Evolutionary conservation across 768 basidiomycete species (phyloP).

Genomic region (Xerocomus potaroensis): DNA sequence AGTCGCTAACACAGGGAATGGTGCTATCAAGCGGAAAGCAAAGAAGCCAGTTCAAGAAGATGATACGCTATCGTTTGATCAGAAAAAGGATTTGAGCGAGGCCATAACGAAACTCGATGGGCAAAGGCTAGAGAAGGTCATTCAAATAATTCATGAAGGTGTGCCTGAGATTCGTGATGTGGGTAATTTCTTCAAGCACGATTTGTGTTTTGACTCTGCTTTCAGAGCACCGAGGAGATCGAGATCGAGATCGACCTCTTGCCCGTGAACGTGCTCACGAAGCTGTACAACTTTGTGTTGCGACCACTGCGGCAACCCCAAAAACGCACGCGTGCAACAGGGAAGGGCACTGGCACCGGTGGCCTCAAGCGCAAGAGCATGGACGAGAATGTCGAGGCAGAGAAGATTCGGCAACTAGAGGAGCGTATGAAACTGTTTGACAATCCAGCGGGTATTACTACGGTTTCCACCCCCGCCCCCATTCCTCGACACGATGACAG

Average conservation of each 20-base stretch:
- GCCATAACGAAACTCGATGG: conserved; percentile 86
- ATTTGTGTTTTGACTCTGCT: conserved; percentile 12
- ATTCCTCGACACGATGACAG: conserved; percentile 44
- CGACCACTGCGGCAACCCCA: conserved; percentile 68
- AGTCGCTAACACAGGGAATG: conserved; percentile 32
- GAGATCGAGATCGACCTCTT: conserved; percentile 96
- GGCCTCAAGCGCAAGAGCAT: conserved; percentile 92
- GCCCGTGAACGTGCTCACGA: conserved; percentile 80
- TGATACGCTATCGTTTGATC: conserved; percentile 86
- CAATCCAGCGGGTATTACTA: conserved; percentile 41
- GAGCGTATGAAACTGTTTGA: conserved; percentile 85
- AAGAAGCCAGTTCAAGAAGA: conserved; percentile 73
- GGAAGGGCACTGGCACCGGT: conserved; percentile 83
- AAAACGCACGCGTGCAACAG: conserved; percentile 54
- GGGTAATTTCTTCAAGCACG: conserved; percentile 33
- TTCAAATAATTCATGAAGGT: conserved; percentile 91
- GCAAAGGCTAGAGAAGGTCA: conserved; percentile 79
- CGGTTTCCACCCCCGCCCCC: conserved; percentile 32
- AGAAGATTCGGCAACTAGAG: conserved; percentile 90
- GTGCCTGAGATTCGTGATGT: conserved; percentile 93
- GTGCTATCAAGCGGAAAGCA: conserved; percentile 50
- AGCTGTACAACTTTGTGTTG: conserved; percentile 94
- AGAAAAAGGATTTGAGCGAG: conserved; percentile 98
- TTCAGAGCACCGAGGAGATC: conserved; percentile 92
- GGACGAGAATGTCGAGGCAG: conserved; percentile 95